phyloP scores from a whole-genome alignment of 257 asterid species.

The Verbascum thapsus region DNA sequence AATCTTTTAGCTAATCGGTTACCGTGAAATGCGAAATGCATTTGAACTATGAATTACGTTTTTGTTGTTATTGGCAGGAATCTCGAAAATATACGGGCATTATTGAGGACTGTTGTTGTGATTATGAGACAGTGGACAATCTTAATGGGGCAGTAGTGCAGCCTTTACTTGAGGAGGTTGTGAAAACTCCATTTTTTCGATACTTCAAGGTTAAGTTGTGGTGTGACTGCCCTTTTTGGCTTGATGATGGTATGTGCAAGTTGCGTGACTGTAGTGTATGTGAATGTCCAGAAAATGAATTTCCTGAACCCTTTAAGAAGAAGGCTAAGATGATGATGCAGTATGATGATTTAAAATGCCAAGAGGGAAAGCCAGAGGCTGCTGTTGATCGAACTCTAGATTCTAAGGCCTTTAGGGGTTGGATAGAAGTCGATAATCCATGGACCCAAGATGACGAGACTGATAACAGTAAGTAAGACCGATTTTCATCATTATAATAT shows the following conservation, averaged over 20 bases:
- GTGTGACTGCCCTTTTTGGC: conserved; percentile 99
- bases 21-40: no score
- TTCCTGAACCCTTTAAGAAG: conserved; percentile 79
- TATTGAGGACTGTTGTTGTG: conserved; percentile 97
- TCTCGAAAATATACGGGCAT: conserved; percentile 82
- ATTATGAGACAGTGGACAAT: conserved; percentile 89
- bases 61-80: conserved; percentile 54
- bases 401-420: conserved; percentile 83
- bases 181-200: conserved; percentile 84
- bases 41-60: not conserved
- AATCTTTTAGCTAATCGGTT: conserved; percentile 7
- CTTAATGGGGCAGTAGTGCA: conserved; percentile 74
- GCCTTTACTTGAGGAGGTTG: conserved; percentile 89
- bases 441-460: conserved; percentile 96
- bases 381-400: conserved; percentile 92
- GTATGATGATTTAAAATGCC: conserved; percentile 83
- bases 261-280: conserved; percentile 95
- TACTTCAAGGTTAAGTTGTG: conserved; percentile 93
- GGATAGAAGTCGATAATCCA: conserved; percentile 92
- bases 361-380: conserved; percentile 90
- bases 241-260: conserved; percentile 97
- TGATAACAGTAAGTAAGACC: conserved; percentile 84
- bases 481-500: no score
- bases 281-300: conserved; percentile 90
- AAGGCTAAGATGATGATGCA: conserved; percentile 40